Evolutionary conservation across 306 rosid species (phyloP).

Genomic region (Clitoria ternatea): DNA sequence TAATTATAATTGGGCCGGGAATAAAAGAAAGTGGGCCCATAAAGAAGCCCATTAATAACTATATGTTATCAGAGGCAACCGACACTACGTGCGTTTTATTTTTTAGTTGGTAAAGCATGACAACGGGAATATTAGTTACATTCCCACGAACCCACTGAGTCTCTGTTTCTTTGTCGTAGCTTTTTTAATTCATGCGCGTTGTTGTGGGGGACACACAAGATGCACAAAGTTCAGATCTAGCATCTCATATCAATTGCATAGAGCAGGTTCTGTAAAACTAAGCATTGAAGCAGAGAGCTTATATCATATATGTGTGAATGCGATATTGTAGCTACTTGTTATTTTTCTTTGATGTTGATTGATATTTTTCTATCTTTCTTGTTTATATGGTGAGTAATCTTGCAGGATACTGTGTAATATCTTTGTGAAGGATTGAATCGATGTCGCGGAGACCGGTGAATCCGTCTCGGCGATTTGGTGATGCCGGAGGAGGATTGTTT

Average conservation of each 20-base stretch:
- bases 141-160: constrained; percentile 10
- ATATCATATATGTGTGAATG: too few species aligned
- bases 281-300: too few species aligned
- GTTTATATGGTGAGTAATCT: not conserved
- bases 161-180: not conserved
- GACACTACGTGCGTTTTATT: not conserved
- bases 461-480: constrained; percentile 47
- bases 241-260: not conserved
- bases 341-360: not conserved
- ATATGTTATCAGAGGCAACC: too few species aligned
- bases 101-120: constrained; percentile 11
- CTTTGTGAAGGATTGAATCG: not conserved
- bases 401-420: constrained; percentile 7
- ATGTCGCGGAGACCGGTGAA: constrained; percentile 57
- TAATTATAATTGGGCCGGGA: not conserved
- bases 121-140: constrained; percentile 17
- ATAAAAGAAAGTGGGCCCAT: not conserved
- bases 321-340: not conserved
- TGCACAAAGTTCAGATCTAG: constrained; percentile 31
- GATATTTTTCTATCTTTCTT: too few species aligned
- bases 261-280: constrained; percentile 7
- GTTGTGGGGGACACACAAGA: not conserved
- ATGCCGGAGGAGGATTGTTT: constrained; percentile 39
- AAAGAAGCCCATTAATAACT: constrained; percentile 3
- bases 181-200: not conserved